phyloP scores from a whole-genome alignment of 805 yeast species.

The Ogataea philodendri region DNA sequence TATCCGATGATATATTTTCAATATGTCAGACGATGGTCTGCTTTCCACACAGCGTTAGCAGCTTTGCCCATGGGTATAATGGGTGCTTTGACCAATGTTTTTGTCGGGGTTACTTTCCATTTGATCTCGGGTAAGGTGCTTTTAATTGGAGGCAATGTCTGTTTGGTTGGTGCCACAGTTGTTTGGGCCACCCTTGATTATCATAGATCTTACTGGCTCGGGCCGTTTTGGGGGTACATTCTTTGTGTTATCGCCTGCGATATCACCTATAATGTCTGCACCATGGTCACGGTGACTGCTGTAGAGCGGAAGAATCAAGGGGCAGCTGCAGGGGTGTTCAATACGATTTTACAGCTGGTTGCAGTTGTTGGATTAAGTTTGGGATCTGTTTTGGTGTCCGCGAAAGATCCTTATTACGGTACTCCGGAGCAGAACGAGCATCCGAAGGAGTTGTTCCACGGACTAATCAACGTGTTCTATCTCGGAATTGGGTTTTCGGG shows the following conservation, averaged over 20 bases:
- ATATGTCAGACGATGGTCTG: constrained; percentile 33
- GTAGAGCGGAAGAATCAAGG: constrained; percentile 36
- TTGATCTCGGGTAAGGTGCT: constrained; percentile 37
- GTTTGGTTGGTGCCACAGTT: constrained; percentile 32
- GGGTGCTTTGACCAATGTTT: constrained; percentile 38
- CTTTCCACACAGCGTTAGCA: constrained; percentile 38
- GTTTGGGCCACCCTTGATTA: constrained; percentile 37
- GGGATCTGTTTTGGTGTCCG: constrained; percentile 35
- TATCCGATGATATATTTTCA: constrained; percentile 40
- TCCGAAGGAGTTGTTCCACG: constrained; percentile 24
- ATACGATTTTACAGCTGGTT: constrained; percentile 36
- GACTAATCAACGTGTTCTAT: constrained; percentile 34
- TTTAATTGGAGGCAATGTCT: constrained; percentile 30
- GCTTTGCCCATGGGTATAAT: constrained; percentile 38
- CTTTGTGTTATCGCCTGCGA: constrained; percentile 42
- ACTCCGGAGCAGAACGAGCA: constrained; percentile 18
- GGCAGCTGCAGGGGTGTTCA: constrained; percentile 42
- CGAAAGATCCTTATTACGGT: constrained; percentile 29
- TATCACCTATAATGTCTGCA: constrained; percentile 40
- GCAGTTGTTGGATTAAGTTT: constrained; percentile 39
- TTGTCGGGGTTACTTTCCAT: constrained; percentile 40
- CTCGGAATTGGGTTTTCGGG: constrained; percentile 34
- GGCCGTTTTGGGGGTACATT: constrained; percentile 39
- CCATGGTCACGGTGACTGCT: constrained; percentile 36
- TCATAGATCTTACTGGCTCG: constrained; percentile 37